Evolutionary conservation across 306 rosid genomes (phyloP).

Genomic region (Vachellia pachyceras): DNA sequence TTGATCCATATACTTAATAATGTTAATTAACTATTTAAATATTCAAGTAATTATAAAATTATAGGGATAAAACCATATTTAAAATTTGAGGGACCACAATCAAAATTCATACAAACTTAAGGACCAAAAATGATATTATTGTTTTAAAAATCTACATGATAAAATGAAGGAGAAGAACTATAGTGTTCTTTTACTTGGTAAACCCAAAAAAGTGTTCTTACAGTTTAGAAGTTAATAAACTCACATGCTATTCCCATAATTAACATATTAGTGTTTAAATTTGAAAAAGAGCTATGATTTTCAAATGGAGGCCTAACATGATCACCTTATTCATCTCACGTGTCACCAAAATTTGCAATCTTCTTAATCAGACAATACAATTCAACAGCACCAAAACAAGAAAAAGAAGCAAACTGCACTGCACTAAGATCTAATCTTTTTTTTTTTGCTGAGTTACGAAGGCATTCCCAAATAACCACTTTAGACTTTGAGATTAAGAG

Average conservation of each 20-base stretch:
- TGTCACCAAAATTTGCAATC: constrained; percentile 4
- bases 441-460: too few relatives aligned
- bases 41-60: too few relatives aligned
- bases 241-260: too few relatives aligned
- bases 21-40: too few relatives aligned
- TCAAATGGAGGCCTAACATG: not conserved
- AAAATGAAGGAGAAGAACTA: not conserved
- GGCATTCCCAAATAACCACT: too few relatives aligned
- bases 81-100: too few relatives aligned
- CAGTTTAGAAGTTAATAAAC: not conserved
- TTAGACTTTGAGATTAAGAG: too few relatives aligned
- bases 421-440: not conserved
- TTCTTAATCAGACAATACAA: not conserved
- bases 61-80: too few relatives aligned
- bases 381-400: not conserved
- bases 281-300: not conserved
- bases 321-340: not conserved
- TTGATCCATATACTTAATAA: too few relatives aligned
- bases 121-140: too few relatives aligned
- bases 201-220: not conserved
- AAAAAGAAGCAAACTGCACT: not conserved
- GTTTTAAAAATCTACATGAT: not conserved
- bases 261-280: not conserved
- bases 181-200: not conserved
- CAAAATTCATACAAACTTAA: too few relatives aligned